These are phyloP conservation scores for Hirschfeldia incana DNA, from an alignment of 345 rosid species.

Conservation along the genomic window DNA sequence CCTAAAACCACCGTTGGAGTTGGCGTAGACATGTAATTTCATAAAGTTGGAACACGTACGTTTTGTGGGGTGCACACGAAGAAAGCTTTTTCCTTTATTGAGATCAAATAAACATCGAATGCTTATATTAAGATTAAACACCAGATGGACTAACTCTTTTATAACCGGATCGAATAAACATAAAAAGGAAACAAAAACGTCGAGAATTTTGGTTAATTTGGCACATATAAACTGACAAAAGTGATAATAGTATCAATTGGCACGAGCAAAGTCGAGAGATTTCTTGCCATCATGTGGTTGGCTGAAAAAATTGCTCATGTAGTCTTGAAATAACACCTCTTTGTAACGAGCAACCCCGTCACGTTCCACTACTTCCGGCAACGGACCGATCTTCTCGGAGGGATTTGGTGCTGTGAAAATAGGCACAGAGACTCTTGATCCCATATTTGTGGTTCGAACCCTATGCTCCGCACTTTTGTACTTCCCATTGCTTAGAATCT, in stretches of 20 bases:
- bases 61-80: background rate
- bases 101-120: background rate
- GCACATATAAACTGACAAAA: background rate
- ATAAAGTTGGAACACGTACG: background rate
- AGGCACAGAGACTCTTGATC: constrained; percentile 60
- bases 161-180: background rate
- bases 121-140: too few relatives aligned
- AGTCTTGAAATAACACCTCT: constrained; percentile 49
- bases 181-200: background rate
- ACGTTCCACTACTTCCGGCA: constrained; percentile 44
- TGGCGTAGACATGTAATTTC: background rate
- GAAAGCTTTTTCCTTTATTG: background rate
- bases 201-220: background rate
- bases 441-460: constrained; percentile 47
- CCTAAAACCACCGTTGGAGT: too few relatives aligned
- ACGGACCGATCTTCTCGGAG: constrained; percentile 46
- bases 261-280: constrained; percentile 48
- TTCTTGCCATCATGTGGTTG: constrained; percentile 59
- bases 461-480: constrained; percentile 64
- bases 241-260: constrained; percentile 12
- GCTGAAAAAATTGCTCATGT: constrained; percentile 54
- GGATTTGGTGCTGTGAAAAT: constrained; percentile 51
- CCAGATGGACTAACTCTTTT: too few relatives aligned
- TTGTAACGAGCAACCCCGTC: constrained; percentile 50
- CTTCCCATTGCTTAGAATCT: constrained; percentile 65